Evolutionary conservation across 1,139 yeast genomes (phyloP).

Genomic region (Lodderomyces beijingensis): DNA sequence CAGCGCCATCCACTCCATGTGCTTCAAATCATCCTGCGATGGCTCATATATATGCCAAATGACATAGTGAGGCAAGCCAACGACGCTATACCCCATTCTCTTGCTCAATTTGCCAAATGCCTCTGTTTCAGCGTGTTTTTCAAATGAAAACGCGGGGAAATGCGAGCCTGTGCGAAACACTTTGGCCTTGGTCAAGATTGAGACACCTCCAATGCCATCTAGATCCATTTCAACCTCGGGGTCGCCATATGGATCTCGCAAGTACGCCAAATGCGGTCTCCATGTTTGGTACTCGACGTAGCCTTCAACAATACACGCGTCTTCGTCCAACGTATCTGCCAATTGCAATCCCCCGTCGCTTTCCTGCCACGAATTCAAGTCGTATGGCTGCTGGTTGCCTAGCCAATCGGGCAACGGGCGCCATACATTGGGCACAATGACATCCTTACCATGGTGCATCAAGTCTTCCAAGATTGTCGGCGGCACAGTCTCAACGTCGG

Average conservation of each 20-base stretch:
- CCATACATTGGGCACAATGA: slow-evolving; percentile 83
- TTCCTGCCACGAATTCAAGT: slow-evolving; percentile 88
- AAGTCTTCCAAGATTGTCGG: slow-evolving; percentile 49
- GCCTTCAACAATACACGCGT: slow-evolving; percentile 88
- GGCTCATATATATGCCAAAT: slow-evolving; percentile 95
- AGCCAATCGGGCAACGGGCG: slow-evolving; percentile 88
- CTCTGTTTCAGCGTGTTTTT: slow-evolving; percentile 90
- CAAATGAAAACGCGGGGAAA: slow-evolving; percentile 87
- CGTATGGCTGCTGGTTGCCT: slow-evolving; percentile 87
- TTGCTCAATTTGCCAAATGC: slow-evolving; percentile 86
- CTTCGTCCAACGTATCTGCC: slow-evolving; percentile 75
- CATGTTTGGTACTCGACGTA: slow-evolving; percentile 90
- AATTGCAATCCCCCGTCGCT: slow-evolving; percentile 76
- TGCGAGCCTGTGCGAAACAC: slow-evolving; percentile 80
- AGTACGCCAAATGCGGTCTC: slow-evolving; percentile 86
- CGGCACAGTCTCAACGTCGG: slow-evolving; percentile 51
- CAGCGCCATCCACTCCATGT: slow-evolving; percentile 96
- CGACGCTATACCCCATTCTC: slow-evolving; percentile 75
- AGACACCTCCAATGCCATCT: slow-evolving; percentile 91
- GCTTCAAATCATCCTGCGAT: slow-evolving; percentile 78
- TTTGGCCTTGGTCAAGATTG: slow-evolving; percentile 72
- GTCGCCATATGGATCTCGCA: slow-evolving; percentile 83
- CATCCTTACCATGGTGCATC: slow-evolving; percentile 52
- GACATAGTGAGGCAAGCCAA: slow-evolving; percentile 85
- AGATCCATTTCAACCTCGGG: slow-evolving; percentile 83